phyloP scores from a whole-genome alignment of 129 eudicot species.

The Calendula officinalis region DNA sequence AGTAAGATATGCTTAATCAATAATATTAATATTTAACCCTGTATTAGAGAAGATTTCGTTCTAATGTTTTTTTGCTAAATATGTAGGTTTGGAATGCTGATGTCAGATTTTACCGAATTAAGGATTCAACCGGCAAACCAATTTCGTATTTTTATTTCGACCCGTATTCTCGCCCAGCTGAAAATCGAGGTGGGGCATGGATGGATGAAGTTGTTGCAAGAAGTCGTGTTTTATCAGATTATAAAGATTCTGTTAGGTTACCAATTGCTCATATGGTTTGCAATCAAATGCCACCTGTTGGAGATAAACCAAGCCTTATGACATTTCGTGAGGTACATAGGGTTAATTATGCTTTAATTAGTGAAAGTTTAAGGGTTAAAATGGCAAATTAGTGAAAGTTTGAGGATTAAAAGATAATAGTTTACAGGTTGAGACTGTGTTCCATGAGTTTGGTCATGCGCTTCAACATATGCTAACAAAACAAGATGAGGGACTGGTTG shows the following conservation, averaged over 20 bases:
- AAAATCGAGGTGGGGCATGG: conserved; percentile 99
- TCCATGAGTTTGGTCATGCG: conserved; percentile 99
- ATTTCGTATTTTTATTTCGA: conserved; percentile 90
- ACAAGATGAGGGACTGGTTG: conserved; percentile 98
- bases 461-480: conserved; percentile 98
- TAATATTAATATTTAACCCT: not conserved
- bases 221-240: conserved; percentile 70
- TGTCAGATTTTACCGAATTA: conserved; percentile 74
- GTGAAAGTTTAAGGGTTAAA: no score
- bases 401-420: no score
- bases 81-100: conserved; percentile 87
- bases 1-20: conserved; percentile 34
- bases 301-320: conserved; percentile 96
- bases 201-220: conserved; percentile 95
- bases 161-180: conserved; percentile 96
- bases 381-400: no score
- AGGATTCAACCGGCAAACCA: conserved; percentile 75
- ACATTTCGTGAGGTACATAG: conserved; percentile 86
- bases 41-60: not conserved
- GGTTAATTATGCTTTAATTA: not conserved
- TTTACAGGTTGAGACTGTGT: conserved; percentile 92
- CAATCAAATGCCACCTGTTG: conserved; percentile 99
- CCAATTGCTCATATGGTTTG: conserved; percentile 99
- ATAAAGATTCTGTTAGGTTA: conserved; percentile 71
- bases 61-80: conserved; percentile 11